Conservation (phyloP, 2,329 filamentous ascomycete species). For the Myriosclerotinia scirpicola region DNA sequence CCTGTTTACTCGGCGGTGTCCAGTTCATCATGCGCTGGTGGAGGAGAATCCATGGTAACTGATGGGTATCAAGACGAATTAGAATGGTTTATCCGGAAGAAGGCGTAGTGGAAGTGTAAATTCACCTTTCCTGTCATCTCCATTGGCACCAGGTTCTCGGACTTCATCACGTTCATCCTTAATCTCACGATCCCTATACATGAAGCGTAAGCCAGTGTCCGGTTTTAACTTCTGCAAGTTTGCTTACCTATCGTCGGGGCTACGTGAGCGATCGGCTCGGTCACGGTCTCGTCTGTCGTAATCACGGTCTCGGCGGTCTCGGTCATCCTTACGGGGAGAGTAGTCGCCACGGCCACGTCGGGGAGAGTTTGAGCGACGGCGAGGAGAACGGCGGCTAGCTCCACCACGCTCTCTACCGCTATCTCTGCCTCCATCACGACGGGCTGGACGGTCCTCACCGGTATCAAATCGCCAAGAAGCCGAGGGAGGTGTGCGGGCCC, state of each 20-base stretch:
- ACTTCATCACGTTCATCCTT: slow-evolving; percentile 68
- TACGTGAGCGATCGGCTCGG: slow-evolving; percentile 64
- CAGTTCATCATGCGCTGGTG: slow-evolving; percentile 86
- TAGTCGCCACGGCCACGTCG: slow-evolving; percentile 73
- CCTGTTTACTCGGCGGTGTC: slow-evolving; percentile 78
- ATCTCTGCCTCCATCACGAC: slow-evolving; percentile 48
- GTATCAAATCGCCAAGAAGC: slow-evolving; percentile 98
- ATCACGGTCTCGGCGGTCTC: slow-evolving; percentile 76
- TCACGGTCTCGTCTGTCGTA: slow-evolving; percentile 66
- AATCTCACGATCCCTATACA: slow-evolving; percentile 45
- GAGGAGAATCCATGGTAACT: slow-evolving; percentile 70
- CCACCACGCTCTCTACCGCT: slow-evolving; percentile 30
- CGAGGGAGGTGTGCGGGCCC: slow-evolving; percentile 96
- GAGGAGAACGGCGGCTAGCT: slow-evolving; percentile 57
- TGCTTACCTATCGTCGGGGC: slow-evolving; percentile 60
- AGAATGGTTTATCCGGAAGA: slow-evolving; percentile 26
- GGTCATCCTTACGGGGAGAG: slow-evolving; percentile 86
- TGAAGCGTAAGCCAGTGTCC: slow-evolving; percentile 3
- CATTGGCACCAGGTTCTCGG: slow-evolving; percentile 76
- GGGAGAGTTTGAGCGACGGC: slow-evolving; percentile 74
- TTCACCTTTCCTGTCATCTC: slow-evolving; percentile 86
- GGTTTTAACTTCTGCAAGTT: not conserved
- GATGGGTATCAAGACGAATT: slow-evolving; percentile 37
- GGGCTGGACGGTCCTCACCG: slow-evolving; percentile 66
- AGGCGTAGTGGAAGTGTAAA: slow-evolving; percentile 31